These are phyloP conservation scores for Rhazya stricta DNA, from an alignment of 257 asterid genomes.

Conservation along the genomic window DNA sequence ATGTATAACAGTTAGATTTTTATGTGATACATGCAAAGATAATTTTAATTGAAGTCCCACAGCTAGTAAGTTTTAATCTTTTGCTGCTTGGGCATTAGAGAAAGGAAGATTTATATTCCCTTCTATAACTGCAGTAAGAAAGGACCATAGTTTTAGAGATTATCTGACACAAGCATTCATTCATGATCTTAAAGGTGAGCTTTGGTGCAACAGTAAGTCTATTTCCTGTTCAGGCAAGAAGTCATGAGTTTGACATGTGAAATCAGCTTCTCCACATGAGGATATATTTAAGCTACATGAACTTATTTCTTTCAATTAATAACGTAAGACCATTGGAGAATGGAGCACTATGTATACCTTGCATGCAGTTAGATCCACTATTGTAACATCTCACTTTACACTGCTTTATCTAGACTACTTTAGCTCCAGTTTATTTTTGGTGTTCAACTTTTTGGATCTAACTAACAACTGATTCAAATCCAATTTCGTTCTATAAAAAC, in stretches of 20 bases:
- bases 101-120: not conserved
- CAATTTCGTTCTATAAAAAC: not conserved
- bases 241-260: not conserved
- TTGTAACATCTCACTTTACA: too few species aligned
- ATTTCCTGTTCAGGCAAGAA: not conserved
- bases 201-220: not conserved
- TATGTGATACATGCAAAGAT: not conserved
- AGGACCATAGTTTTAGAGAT: not conserved
- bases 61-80: not conserved
- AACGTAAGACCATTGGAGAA: not conserved
- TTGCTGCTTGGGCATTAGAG: not conserved
- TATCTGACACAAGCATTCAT: not conserved
- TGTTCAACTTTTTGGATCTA: too few species aligned
- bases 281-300: not conserved
- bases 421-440: not conserved
- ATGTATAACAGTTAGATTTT: not conserved
- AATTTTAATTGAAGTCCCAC: not conserved
- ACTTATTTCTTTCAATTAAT: not conserved
- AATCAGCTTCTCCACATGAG: not conserved
- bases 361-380: too few species aligned
- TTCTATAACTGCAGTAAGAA: not conserved
- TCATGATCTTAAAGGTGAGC: not conserved
- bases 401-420: not conserved
- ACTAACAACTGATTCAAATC: not conserved
- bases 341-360: not conserved